Evolutionary conservation across 2,329 filamentous ascomycete genomes (phyloP).

Genomic region (Geoglossum cookeanum): DNA sequence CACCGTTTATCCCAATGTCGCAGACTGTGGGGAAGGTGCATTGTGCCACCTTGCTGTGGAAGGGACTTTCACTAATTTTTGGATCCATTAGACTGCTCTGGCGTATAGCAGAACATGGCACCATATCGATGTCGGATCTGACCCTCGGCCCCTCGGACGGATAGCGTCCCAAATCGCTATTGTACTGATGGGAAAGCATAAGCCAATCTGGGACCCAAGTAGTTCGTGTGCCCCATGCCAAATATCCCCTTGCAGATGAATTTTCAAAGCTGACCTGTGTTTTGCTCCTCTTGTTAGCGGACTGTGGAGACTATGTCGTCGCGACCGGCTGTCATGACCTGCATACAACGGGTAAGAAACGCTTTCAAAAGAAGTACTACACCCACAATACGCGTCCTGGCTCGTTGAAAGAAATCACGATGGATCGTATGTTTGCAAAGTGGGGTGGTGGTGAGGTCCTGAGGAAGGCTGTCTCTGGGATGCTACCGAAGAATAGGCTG

Average conservation of each 20-base stretch:
- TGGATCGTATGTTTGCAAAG: conserved; percentile 90
- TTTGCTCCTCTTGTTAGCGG: conserved; percentile 24
- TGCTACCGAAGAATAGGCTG: conserved; percentile 93
- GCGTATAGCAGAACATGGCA: conserved; percentile 97
- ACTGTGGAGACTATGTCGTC: conserved; percentile 98
- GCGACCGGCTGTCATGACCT: conserved; percentile 76
- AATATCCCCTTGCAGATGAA: background rate
- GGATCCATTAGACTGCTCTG: conserved; percentile 56
- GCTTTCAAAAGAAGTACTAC: conserved; percentile 89
- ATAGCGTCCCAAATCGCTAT: conserved; percentile 74
- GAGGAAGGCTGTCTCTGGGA: conserved; percentile 79
- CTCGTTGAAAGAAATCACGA: conserved; percentile 68
- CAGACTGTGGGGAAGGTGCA: conserved; percentile 59
- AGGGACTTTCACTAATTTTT: conserved; percentile 2
- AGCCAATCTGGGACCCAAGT: conserved; percentile 78
- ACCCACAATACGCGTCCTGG: conserved; percentile 83
- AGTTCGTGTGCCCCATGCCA: background rate
- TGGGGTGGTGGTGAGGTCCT: conserved; percentile 84
- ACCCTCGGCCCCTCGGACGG: conserved; percentile 64
- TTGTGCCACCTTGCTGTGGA: conserved; percentile 9
- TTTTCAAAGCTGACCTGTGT: background rate
- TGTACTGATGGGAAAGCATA: conserved; percentile 95
- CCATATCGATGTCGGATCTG: conserved; percentile 53
- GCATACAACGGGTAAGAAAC: conserved; percentile 80
- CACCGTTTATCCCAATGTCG: conserved; percentile 38